A percentile compares a stretch with the other conserved stretches of the same genome.
Conservation (phyloP, 164 flowering plant genomes). For the Brasenia schreberi region DNA sequence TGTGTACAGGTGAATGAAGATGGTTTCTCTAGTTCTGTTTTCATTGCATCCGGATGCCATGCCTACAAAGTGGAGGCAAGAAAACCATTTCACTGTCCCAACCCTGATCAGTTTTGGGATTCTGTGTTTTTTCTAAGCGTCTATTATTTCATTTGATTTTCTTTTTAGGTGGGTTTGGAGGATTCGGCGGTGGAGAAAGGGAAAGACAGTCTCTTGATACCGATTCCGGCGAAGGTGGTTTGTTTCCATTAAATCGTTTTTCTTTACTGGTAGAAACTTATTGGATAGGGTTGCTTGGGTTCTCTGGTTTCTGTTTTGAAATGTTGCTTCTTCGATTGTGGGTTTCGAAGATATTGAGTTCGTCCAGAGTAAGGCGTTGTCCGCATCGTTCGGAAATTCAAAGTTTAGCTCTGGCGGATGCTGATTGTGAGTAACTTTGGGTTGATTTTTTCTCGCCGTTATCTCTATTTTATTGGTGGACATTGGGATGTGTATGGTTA, state of each 20-base stretch:
- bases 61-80: slow-evolving; percentile 45
- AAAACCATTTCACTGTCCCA: background rate
- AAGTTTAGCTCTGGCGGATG: slow-evolving; percentile 47
- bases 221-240: slow-evolving; percentile 39
- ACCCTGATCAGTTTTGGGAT: too few species aligned
- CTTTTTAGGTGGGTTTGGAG: slow-evolving; percentile 44
- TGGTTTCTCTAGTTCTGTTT: slow-evolving; percentile 34
- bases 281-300: background rate
- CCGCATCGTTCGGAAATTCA: slow-evolving; percentile 87
- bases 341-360: slow-evolving; percentile 32
- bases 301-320: background rate
- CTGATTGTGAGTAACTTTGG: slow-evolving; percentile 31
- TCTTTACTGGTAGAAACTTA: background rate
- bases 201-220: slow-evolving; percentile 69
- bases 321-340: slow-evolving; percentile 2
- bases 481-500: too few species aligned
- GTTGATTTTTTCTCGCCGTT: too few species aligned
- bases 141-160: background rate
- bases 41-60: slow-evolving; percentile 59
- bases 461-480: too few species aligned
- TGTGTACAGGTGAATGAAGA: slow-evolving; percentile 29
- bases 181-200: slow-evolving; percentile 37
- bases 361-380: slow-evolving; percentile 46
- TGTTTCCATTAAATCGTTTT: background rate
- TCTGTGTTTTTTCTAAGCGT: too few species aligned